Conservation (phyloP, 2,329 filamentous ascomycete species). For the Colletotrichum incanum region DNA sequence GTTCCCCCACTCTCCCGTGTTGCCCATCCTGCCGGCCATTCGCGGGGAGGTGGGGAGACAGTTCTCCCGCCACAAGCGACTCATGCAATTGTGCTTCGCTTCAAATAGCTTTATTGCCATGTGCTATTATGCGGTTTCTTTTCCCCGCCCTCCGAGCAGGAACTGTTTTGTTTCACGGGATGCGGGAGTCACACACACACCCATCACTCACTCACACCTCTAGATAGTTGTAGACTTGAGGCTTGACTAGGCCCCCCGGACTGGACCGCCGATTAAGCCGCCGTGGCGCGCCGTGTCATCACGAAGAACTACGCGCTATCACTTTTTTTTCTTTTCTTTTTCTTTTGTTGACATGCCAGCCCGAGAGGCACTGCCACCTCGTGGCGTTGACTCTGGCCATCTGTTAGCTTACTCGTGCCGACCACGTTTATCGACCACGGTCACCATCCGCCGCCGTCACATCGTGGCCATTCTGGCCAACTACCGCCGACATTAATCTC, state of each 20-base stretch:
- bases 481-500: not conserved
- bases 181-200: conserved; percentile 21
- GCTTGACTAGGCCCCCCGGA: conserved; percentile 3
- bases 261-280: conserved; percentile 21
- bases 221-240: too few species aligned
- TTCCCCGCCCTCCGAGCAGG: not conserved
- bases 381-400: not conserved
- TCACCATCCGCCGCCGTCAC: not conserved
- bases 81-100: too few species aligned
- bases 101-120: too few species aligned
- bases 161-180: conserved; percentile 34
- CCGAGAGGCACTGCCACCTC: not conserved
- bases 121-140: not conserved
- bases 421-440: not conserved
- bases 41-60: too few species aligned
- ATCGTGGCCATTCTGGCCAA: not conserved
- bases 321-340: too few species aligned
- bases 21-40: not conserved
- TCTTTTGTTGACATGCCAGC: not conserved
- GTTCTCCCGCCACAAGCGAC: too few species aligned
- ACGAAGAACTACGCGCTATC: not conserved
- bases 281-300: conserved; percentile 20
- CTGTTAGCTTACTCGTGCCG: not conserved
- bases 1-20: conserved; percentile 5
- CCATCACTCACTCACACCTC: too few species aligned